Evolutionary conservation across 176 grass and related monocot genomes (phyloP), one percentile per base, ranked within the genome.

Genomic region (Carex scoparia): DNA sequence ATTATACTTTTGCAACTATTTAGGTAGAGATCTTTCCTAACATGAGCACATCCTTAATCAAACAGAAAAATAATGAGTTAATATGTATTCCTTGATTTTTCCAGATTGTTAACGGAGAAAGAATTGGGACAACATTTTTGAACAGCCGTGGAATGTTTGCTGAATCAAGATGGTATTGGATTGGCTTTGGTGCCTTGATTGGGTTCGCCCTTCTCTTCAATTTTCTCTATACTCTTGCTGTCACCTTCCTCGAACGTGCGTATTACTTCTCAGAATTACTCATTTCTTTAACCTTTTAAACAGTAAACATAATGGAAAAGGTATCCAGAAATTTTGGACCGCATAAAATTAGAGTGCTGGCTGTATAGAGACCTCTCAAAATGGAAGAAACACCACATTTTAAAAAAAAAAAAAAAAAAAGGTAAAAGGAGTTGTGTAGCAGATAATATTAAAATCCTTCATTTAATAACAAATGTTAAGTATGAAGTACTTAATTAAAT

Each of bases 161-260:
- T 19, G 96, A 98, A 87, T 90, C 96, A 32, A 94, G 87, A 87
- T 98, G 96, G 95, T 98, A 94, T 46, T 95, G 95, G 95, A 93
- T 98, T 55, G 93, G 91, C 4, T 84, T 95, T 38, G 90, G 87
- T 74, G 96, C 93, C 69, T 75, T 99, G 89, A 58, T 99, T 27
- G 96, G 90, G 38, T 99, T 86, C 53, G 74, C 86, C 42, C 38
- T 99, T 10, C 69, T 99, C 16, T 99, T 99, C 88, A 99, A 99
- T 60, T 81, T 69, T 75, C 90, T 95, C 57, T 99, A 84, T 60
- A 94, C 93, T 10, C 13, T 95, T 81, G 85, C 91, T 81, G 88
- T 99, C 85, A 85, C 91, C 61, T 92, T 87, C 65, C 87, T 99
- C 9, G 84, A 32, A 54, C 88, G 95, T 98, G 46, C 61, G 37